Conservation (phyloP, 306 rosid species). For the Inga laurina region DNA sequence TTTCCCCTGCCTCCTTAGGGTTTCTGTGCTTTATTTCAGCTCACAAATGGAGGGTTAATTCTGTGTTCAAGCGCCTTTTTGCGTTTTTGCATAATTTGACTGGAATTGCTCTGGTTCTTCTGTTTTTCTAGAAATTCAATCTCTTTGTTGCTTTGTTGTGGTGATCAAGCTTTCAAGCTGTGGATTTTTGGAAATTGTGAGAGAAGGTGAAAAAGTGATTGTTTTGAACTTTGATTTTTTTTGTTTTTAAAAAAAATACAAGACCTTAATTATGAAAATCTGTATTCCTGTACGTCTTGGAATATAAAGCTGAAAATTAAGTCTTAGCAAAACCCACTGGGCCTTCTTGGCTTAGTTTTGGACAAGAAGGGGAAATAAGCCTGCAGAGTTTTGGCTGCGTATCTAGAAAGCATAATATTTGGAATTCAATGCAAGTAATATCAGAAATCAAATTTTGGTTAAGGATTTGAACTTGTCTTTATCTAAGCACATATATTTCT, state of each 20-base stretch:
- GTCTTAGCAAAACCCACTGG: not conserved
- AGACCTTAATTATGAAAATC: not conserved
- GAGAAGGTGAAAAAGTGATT: not conserved
- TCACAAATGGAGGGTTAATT: not conserved
- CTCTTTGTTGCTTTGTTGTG: not conserved
- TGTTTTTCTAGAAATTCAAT: not conserved
- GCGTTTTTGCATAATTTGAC: not conserved
- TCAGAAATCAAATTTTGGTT: conserved; percentile 7
- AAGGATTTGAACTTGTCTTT: not conserved
- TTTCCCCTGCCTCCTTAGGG: not conserved
- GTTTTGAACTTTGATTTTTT: not conserved
- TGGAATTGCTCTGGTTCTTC: not conserved
- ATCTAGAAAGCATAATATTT: not conserved
- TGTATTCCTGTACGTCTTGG: not conserved
- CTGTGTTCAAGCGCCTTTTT: not conserved
- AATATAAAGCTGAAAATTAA: not conserved
- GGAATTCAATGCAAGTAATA: not conserved
- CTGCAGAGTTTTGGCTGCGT: not conserved
- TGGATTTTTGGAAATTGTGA: not conserved
- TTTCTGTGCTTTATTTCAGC: not conserved
- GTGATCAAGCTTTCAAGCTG: not conserved
- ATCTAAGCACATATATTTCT: conserved; percentile 1
- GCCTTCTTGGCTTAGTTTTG: not conserved
- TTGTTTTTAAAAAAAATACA: not conserved
- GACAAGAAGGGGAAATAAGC: conserved; percentile 4